Base-by-base conservation (phyloP, 129 eudicot species). In the Oenanthe sinensis region DNA sequence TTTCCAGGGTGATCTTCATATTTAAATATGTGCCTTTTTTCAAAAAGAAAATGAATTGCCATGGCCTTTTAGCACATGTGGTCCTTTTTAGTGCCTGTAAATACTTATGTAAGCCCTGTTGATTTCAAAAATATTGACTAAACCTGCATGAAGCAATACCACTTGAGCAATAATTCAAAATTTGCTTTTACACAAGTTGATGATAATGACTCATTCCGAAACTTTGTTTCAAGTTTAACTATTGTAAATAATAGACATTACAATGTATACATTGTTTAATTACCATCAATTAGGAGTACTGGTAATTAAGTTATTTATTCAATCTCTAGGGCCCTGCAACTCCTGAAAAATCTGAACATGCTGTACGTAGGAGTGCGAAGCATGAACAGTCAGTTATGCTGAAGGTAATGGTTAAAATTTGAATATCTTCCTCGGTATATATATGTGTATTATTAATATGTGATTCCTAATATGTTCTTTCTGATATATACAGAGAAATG, bases 321-420 rank as follows among this genome's bases (percentile, higher is more conserved):
- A 39, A 73, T 74, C 75, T 82, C 73, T 60, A 95, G 99, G 99
- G 87, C 5, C 99, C 97, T 79, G 81, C 83, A 58, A 95, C 99
- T 67, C 97, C 97, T 4, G 97, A 95, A 79, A 95, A 95, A 79
- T 83, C 74, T 26, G 99, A 95, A 80, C 96, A 86, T 71, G 33
- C 42, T 11, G 30, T 78, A 42, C 88, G 87, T 0, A 88, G 79
- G 78, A 82, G 60, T 36, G 12, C 75, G 58, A 87, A 79, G 44
- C 84, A 84, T 12, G 87, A 82, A 58, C 92, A 85, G n/a, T 78
- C 80, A 8, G 77, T 80, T 4, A 68, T 86, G 78, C 82, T 85
- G 54, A 88, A 89, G 96, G 98, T 94, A 55, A 50, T 24, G 24
- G 6, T 60, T 10, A 15, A 9, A 60, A 24, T 60, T 9, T 10